A percentile compares a stretch with the other conserved stretches of the same genome.
phyloP scores from a whole-genome alignment of 352 stramenopile species.

The Thalassiosira oceanica region DNA sequence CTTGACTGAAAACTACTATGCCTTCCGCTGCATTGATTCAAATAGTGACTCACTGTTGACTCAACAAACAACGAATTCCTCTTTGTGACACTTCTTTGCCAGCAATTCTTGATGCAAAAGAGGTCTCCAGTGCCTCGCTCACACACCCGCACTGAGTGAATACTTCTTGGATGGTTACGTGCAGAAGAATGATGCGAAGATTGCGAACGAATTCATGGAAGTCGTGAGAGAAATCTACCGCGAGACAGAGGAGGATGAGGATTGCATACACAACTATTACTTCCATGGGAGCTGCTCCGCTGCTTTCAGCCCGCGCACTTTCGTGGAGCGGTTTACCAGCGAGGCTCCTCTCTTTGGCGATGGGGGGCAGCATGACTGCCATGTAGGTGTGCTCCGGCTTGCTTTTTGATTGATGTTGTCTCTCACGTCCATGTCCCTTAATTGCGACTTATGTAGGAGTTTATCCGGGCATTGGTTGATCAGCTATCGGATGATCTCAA shows the following conservation, averaged over 20 bases:
- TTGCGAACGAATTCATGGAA: constrained; percentile 1
- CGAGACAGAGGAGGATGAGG: too few species aligned
- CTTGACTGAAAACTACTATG: too few species aligned
- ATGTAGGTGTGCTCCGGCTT: constrained; percentile 46
- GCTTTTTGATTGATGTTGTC: constrained; percentile 2
- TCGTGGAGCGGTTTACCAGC: constrained; percentile 8
- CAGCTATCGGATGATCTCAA: constrained; percentile 80
- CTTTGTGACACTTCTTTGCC: too few species aligned
- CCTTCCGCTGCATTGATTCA: too few species aligned
- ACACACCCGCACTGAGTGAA: constrained; percentile 87
- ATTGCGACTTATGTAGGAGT: constrained; percentile 10
- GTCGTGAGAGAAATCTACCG: constrained; percentile 15
- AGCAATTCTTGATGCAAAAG: too few species aligned
- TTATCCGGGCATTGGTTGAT: constrained; percentile 65
- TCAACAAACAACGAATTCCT: too few species aligned
- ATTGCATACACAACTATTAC: constrained; percentile 53
- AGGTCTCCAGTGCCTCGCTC: constrained; percentile 84
- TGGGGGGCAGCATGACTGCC: constrained; percentile 84
- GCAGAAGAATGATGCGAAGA: constrained; percentile 56
- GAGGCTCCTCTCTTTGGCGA: constrained; percentile 91
- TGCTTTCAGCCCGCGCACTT: constrained; percentile 8
- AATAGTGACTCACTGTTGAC: too few species aligned
- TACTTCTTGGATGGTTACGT: constrained; percentile 87
- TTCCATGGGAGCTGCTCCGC: neutral
- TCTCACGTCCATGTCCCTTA: constrained; percentile 16